phyloP scores from a whole-genome alignment of 306 rosid species.

The Acacia acuminata region DNA sequence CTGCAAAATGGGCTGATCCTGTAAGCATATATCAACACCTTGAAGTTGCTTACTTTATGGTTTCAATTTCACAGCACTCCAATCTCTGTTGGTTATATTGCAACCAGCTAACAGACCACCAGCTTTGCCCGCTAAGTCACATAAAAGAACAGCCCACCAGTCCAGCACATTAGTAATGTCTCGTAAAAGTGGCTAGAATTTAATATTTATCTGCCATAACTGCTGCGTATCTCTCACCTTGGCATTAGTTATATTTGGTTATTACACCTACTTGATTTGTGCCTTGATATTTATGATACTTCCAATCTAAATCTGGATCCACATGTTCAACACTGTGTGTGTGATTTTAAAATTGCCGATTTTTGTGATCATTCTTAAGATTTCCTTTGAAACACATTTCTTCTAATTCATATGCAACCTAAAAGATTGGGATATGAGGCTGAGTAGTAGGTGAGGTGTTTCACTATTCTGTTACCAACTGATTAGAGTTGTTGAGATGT shows the following conservation, averaged over 20 bases:
- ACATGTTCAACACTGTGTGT: background rate
- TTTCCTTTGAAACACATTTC: background rate
- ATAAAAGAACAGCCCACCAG: background rate
- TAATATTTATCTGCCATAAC: conserved; percentile 9
- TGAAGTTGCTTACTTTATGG: conserved; percentile 26
- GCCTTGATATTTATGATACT: background rate
- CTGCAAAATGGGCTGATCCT: conserved; percentile 93
- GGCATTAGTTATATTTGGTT: background rate
- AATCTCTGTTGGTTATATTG: conserved; percentile 23
- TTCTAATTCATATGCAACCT: background rate
- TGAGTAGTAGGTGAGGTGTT: background rate
- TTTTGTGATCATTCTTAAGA: background rate
- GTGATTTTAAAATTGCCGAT: background rate
- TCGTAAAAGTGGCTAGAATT: background rate
- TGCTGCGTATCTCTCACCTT: background rate
- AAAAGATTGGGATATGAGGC: background rate
- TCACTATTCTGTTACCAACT: background rate
- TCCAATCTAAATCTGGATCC: background rate
- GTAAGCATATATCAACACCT: conserved; percentile 51
- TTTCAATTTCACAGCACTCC: background rate
- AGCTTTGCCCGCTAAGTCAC: background rate
- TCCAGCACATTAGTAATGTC: conserved; percentile 6
- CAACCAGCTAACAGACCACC: background rate
- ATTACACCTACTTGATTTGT: background rate
- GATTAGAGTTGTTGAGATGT: background rate